Percentiles rank a stretch among this genome's conserved stretches.
These are phyloP conservation scores for Nigrograna mackinnonii DNA, from an alignment of 2,329 filamentous ascomycete genomes.

Conservation along the genomic window DNA sequence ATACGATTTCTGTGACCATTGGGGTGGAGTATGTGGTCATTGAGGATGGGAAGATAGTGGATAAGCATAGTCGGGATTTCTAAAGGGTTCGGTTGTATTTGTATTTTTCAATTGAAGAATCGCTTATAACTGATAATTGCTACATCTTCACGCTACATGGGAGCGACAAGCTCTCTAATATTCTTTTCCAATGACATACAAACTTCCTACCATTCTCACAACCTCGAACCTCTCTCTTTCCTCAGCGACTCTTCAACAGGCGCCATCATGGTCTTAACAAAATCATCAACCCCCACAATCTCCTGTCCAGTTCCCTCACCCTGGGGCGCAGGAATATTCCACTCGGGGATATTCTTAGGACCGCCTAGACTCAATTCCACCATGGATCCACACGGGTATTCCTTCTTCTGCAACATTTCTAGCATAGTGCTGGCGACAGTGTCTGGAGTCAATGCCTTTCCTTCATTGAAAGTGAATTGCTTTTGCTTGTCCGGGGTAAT, in stretches of 20 bases:
- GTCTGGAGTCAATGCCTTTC: constrained; percentile 19
- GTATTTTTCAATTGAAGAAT: background rate
- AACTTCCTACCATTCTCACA: background rate
- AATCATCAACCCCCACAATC: constrained; percentile 11
- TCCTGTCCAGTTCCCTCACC: constrained; percentile 24
- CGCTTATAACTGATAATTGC: too few species aligned
- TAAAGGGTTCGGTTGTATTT: background rate
- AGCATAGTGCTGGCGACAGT: constrained; percentile 23
- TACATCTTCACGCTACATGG: too few species aligned
- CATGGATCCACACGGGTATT: constrained; percentile 28
- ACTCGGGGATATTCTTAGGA: constrained; percentile 26
- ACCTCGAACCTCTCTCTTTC: constrained; percentile 12
- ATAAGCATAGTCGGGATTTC: constrained; percentile 5
- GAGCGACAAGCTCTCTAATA: too few species aligned
- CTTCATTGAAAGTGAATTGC: constrained; percentile 21
- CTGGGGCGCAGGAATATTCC: constrained; percentile 25
- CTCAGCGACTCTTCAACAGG: constrained; percentile 23
- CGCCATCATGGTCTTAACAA: constrained; percentile 19
- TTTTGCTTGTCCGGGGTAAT: constrained; percentile 22
- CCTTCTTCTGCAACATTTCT: constrained; percentile 29
- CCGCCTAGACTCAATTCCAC: constrained; percentile 23
- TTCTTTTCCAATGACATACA: too few species aligned
- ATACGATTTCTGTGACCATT: constrained; percentile 14
- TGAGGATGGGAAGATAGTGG: constrained; percentile 15
- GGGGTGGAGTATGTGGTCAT: constrained; percentile 16